Percentiles rank a stretch among this genome's conserved stretches.
Conservation (phyloP, 2,329 filamentous ascomycete species). For the Anthostomella pinea region DNA sequence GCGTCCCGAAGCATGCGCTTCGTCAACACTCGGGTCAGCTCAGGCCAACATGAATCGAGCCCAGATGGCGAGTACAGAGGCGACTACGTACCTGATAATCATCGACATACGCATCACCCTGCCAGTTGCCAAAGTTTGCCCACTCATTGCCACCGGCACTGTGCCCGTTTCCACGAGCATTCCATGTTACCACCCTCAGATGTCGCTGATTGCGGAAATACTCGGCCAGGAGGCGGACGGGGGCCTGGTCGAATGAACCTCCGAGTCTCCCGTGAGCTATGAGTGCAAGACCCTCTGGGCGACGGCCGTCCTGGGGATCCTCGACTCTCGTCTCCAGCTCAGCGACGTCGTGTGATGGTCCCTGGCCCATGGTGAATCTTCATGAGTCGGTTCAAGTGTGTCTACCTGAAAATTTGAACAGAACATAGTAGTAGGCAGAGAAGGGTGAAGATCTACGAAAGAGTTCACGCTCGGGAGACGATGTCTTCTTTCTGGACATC, state of each 20-base stretch:
- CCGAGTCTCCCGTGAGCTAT: slow-evolving; percentile 16
- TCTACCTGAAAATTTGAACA: no score
- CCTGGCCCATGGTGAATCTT: slow-evolving; percentile 21
- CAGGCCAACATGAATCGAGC: no score
- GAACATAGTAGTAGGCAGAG: no score
- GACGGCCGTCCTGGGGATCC: slow-evolving; percentile 6
- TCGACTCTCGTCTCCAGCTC: slow-evolving; percentile 19
- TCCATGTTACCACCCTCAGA: slow-evolving; percentile 20
- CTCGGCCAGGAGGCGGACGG: slow-evolving; percentile 15
- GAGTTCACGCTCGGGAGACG: no score
- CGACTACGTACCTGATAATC: neutral
- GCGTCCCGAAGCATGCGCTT: slow-evolving; percentile 16
- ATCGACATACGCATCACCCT: slow-evolving; percentile 6
- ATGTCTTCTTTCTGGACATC: no score
- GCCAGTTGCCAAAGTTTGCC: slow-evolving; percentile 12
- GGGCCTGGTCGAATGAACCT: slow-evolving; percentile 13
- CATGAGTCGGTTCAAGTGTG: no score
- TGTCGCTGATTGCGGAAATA: slow-evolving; percentile 13
- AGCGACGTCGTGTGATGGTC: slow-evolving; percentile 9
- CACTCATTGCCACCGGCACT: slow-evolving; percentile 16
- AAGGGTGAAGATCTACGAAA: no score
- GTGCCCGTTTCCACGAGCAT: slow-evolving; percentile 13
- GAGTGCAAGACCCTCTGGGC: slow-evolving; percentile 15
- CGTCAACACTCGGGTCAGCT: neutral
- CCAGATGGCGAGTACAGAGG: slow-evolving; percentile 1